Conservation (phyloP, 352 stramenopile genomes). For the Globisporangium paddicum region DNA sequence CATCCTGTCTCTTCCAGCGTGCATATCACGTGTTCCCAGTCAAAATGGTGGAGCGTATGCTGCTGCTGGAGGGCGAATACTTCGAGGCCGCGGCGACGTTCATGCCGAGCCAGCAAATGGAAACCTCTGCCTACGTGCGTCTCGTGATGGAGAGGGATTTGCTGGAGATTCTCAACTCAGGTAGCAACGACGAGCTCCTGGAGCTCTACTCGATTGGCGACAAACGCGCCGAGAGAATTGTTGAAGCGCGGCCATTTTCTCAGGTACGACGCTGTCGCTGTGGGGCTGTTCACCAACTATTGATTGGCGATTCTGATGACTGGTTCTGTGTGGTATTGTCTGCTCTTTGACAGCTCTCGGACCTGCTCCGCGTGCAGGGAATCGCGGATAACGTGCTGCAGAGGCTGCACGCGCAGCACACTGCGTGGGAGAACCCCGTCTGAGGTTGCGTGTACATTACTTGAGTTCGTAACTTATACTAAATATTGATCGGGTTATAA, state of each 20-base stretch:
- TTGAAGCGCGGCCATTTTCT: slow-evolving; percentile 33
- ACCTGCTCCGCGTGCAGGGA: slow-evolving; percentile 35
- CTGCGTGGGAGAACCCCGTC: slow-evolving; percentile 11
- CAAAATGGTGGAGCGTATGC: slow-evolving; percentile 41
- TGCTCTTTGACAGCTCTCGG: slow-evolving; percentile 23
- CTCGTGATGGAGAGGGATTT: slow-evolving; percentile 46
- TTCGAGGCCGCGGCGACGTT: slow-evolving; percentile 9
- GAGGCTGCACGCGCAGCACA: slow-evolving; percentile 38
- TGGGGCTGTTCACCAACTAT: neutral
- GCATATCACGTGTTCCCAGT: slow-evolving; percentile 40
- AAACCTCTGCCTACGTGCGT: slow-evolving; percentile 30
- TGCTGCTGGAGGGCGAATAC: slow-evolving; percentile 24
- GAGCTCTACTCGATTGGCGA: slow-evolving; percentile 44
- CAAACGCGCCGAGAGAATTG: slow-evolving; percentile 44
- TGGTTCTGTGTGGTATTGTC: neutral
- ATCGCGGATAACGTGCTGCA: slow-evolving; percentile 42
- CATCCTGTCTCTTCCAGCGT: slow-evolving; percentile 50
- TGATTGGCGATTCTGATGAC: neutral
- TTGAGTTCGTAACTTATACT: no score
- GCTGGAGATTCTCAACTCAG: slow-evolving; percentile 42
- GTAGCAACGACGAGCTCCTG: slow-evolving; percentile 32
- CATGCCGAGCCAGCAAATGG: slow-evolving; percentile 35
- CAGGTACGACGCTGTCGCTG: slow-evolving; percentile 17
- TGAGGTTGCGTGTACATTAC: no score
- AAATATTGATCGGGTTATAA: no score